Percentiles rank a stretch among this genome's conserved stretches.
These are phyloP conservation scores for Coemansia sp. DNA, from an alignment of 192 early-diverging fungal genomes.

Conservation along the genomic window DNA sequence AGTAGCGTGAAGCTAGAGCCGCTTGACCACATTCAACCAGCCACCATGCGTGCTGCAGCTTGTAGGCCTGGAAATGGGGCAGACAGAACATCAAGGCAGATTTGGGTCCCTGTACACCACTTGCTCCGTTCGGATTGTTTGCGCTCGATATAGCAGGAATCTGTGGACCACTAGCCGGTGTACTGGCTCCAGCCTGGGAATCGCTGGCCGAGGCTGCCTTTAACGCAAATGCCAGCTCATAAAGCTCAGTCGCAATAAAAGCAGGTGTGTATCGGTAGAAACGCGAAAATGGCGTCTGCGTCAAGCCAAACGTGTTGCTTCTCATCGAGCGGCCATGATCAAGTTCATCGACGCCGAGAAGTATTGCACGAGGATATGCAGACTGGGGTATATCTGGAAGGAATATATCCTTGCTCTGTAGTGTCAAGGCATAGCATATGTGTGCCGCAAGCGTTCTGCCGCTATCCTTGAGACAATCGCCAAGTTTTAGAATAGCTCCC, in stretches of 20 bases:
- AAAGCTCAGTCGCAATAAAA: slow-evolving; percentile 80
- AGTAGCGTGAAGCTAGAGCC: slow-evolving; percentile 73
- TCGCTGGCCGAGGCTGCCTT: slow-evolving; percentile 49
- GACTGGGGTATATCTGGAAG: slow-evolving; percentile 65
- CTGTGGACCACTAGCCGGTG: not conserved
- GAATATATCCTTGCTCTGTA: slow-evolving; percentile 52
- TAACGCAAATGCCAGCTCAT: slow-evolving; percentile 70
- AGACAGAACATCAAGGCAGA: slow-evolving; percentile 47
- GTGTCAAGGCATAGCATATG: slow-evolving; percentile 78
- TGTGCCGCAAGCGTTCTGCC: slow-evolving; percentile 67
- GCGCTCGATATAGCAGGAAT: not conserved
- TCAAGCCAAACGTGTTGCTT: slow-evolving; percentile 7
- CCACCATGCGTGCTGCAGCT: slow-evolving; percentile 77
- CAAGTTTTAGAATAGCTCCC: slow-evolving; percentile 70
- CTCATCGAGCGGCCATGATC: slow-evolving; percentile 2
- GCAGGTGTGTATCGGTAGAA: slow-evolving; percentile 61
- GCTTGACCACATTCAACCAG: slow-evolving; percentile 78
- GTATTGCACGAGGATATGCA: slow-evolving; percentile 61
- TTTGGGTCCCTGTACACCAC: slow-evolving; percentile 1
- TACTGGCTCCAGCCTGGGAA: slow-evolving; percentile 9
- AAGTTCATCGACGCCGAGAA: slow-evolving; percentile 65
- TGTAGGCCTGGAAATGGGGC: slow-evolving; percentile 92
- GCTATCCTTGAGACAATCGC: slow-evolving; percentile 66
- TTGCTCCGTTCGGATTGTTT: not conserved
- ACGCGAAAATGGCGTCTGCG: slow-evolving; percentile 18